Evolutionary conservation across 73 alveolate species (phyloP).

Genomic region (Urostyla sp.): DNA sequence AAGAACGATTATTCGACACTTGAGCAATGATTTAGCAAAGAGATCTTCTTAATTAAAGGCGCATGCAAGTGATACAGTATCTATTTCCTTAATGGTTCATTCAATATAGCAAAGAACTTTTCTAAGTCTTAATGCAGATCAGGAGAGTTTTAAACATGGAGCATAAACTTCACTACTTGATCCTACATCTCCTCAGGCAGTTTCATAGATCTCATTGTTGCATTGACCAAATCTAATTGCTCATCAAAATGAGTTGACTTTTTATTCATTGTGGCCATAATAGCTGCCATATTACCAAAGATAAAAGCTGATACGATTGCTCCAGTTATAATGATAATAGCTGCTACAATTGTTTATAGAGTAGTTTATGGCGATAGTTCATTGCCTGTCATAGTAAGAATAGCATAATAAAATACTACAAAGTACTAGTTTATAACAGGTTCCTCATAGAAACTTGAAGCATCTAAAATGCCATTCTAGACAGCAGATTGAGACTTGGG

Average conservation of each 20-base stretch:
- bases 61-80: slow-evolving; percentile 53
- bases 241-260: slow-evolving; percentile 54
- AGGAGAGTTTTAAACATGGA: slow-evolving; percentile 33
- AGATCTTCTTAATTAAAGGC: slow-evolving; percentile 43
- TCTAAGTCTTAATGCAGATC: slow-evolving; percentile 68
- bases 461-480: slow-evolving; percentile 25
- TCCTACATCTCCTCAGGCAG: slow-evolving; percentile 51
- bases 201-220: slow-evolving; percentile 64
- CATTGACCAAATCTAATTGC: slow-evolving; percentile 55
- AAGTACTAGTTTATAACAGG: slow-evolving; percentile 27
- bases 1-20: slow-evolving; percentile 54
- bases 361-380: slow-evolving; percentile 54
- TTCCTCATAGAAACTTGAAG: slow-evolving; percentile 11
- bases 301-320: slow-evolving; percentile 70
- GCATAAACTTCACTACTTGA: slow-evolving; percentile 32
- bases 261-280: slow-evolving; percentile 62
- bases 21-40: not conserved
- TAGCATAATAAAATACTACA: slow-evolving; percentile 60
- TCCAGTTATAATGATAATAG: slow-evolving; percentile 50
- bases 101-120: slow-evolving; percentile 48
- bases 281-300: slow-evolving; percentile 74
- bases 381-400: slow-evolving; percentile 67
- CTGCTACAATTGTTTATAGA: slow-evolving; percentile 18
- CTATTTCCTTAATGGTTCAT: slow-evolving; percentile 64
- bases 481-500: slow-evolving; percentile 34